Conservation (phyloP, 2,329 filamentous ascomycete species). For the Trichocomaceae sp. region DNA sequence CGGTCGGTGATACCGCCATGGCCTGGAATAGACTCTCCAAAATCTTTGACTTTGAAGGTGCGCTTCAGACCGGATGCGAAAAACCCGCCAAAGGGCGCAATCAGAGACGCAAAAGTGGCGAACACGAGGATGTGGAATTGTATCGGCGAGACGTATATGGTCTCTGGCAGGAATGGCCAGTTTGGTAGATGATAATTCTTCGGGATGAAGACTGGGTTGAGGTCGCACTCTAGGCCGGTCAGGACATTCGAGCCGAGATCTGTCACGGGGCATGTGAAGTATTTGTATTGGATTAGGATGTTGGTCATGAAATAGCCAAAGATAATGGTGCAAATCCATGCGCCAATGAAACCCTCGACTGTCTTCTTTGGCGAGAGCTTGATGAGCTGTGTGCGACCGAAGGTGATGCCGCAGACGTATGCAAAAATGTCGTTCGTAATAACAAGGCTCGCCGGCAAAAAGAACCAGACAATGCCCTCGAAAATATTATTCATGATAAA, state of each 20-base stretch:
- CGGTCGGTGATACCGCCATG: constrained; percentile 97
- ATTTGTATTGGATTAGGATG: constrained; percentile 81
- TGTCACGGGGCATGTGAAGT: constrained; percentile 97
- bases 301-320: constrained; percentile 79
- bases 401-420: constrained; percentile 94
- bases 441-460: constrained; percentile 86
- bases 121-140: constrained; percentile 89
- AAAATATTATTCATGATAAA: constrained; percentile 99
- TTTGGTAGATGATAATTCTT: constrained; percentile 66
- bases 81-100: constrained; percentile 96
- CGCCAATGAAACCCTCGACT: constrained; percentile 91
- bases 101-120: constrained; percentile 89
- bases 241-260: constrained; percentile 91
- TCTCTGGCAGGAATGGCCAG: constrained; percentile 64
- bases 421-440: constrained; percentile 99
- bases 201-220: constrained; percentile 84
- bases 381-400: constrained; percentile 93
- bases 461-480: constrained; percentile 99
- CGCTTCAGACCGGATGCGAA: constrained; percentile 96
- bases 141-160: constrained; percentile 74
- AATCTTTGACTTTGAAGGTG: constrained; percentile 99
- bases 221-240: constrained; percentile 80
- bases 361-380: constrained; percentile 99
- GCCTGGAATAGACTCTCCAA: constrained; percentile 94
- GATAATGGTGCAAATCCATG: constrained; percentile 89